Conservation (phyloP, 306 rosid species). For the Neltuma alba region DNA sequence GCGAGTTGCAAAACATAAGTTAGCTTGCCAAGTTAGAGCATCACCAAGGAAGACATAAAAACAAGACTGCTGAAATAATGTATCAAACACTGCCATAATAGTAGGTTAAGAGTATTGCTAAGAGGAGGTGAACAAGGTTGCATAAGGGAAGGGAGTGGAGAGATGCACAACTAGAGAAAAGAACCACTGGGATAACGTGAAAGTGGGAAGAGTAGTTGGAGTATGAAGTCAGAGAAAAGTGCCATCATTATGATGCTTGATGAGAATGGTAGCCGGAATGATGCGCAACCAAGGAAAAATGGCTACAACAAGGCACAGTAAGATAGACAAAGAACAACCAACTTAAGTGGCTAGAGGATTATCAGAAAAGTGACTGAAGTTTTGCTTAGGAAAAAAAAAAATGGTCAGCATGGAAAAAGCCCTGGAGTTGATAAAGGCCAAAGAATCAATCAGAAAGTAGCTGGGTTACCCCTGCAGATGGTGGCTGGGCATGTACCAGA, state of each 20-base stretch:
- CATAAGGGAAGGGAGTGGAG: not conserved
- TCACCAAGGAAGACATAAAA: not conserved
- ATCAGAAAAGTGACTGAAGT: not conserved
- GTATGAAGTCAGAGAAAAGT: not conserved
- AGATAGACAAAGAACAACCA: not conserved
- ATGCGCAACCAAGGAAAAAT: not conserved
- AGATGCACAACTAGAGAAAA: not conserved
- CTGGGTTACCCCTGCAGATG: not conserved
- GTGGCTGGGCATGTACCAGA: not conserved
- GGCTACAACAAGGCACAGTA: not conserved
- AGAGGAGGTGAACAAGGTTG: not conserved
- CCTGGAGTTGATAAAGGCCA: not conserved
- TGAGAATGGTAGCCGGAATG: not conserved
- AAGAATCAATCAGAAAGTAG: not conserved
- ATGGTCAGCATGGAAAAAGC: not conserved
- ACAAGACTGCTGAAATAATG: not conserved
- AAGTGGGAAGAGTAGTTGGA: not conserved
- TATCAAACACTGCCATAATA: not conserved
- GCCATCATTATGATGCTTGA: not conserved
- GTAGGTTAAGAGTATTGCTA: not conserved
- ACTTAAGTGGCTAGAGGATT: not conserved
- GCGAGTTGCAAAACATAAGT: not conserved
- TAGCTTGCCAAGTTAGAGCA: not conserved
- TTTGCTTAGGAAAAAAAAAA: too few species aligned
- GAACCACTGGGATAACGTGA: not conserved